Conservation (phyloP, 1,284 basidiomycete species). For the Butyriboletus appendiculatus region DNA sequence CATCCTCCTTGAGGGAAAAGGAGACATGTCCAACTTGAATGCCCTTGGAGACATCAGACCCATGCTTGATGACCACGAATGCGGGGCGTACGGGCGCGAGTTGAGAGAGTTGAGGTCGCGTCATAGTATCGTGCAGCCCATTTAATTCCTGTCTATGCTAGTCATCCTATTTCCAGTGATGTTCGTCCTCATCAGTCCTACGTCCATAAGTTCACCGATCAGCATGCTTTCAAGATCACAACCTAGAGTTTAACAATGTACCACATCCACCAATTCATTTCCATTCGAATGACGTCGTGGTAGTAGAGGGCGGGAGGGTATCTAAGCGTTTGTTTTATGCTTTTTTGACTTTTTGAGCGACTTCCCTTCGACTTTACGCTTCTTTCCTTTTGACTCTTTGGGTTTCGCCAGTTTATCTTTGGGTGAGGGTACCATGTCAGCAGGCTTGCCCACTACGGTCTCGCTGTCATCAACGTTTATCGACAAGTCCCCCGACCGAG, state of each 20-base stretch:
- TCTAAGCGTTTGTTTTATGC: conserved; percentile 21
- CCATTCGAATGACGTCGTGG: no score
- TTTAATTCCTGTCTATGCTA: no score
- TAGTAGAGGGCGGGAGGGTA: background rate
- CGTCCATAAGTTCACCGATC: no score
- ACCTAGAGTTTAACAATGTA: no score
- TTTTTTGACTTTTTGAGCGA: conserved; percentile 48
- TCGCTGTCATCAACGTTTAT: conserved; percentile 27
- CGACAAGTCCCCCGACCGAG: conserved; percentile 5
- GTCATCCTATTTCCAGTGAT: no score
- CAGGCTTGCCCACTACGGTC: background rate
- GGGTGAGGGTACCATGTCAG: background rate
- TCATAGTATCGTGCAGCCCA: conserved; percentile 47
- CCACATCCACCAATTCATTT: no score
- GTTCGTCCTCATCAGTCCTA: no score
- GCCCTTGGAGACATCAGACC: conserved; percentile 86
- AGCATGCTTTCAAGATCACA: no score
- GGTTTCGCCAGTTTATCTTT: conserved; percentile 14
- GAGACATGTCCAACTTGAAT: conserved; percentile 86
- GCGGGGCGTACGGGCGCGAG: conserved; percentile 93
- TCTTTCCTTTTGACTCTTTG: conserved; percentile 44
- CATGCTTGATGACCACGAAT: conserved; percentile 87
- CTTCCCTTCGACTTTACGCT: conserved; percentile 44
- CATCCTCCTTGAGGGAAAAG: conserved; percentile 90
- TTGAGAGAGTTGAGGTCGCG: conserved; percentile 92